Conservation (phyloP, 2,329 filamentous ascomycete species). For the Cladosporium velox region DNA sequence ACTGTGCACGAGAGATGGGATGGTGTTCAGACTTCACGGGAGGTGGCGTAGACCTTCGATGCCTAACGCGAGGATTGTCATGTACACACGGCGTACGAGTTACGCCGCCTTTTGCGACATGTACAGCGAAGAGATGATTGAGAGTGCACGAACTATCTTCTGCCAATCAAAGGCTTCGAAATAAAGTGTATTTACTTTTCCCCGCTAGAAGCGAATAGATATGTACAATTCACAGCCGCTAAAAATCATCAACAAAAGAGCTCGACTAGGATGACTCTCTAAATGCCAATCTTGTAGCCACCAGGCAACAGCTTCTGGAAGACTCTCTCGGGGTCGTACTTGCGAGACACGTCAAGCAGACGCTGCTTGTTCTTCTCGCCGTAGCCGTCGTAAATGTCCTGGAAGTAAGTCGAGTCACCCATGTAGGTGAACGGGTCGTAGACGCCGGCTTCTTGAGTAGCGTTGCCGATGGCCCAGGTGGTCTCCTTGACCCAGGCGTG, state of each 20-base stretch:
- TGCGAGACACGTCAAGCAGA: constrained; percentile 23
- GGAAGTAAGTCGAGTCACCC: constrained; percentile 26
- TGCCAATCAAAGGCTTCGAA: neutral
- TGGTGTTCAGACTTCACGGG: neutral
- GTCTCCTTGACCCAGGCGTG: constrained; percentile 22
- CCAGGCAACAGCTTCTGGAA: constrained; percentile 30
- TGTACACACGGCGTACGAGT: neutral
- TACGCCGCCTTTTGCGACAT: too few relatives aligned
- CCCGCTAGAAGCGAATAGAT: neutral
- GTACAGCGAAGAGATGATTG: too few relatives aligned
- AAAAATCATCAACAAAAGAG: neutral
- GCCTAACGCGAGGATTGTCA: neutral
- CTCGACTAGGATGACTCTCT: neutral
- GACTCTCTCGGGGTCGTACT: constrained; percentile 28
- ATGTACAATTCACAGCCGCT: neutral
- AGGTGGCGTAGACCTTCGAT: neutral
- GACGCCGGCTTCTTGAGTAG: constrained; percentile 16
- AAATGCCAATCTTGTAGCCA: constrained; percentile 27
- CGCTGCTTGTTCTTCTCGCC: constrained; percentile 26
- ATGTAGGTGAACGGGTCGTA: constrained; percentile 19
- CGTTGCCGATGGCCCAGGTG: constrained; percentile 18
- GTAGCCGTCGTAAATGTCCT: constrained; percentile 27
- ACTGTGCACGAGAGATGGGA: neutral
- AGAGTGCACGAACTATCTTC: neutral
- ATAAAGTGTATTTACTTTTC: neutral